These are phyloP conservation scores for Solidago caesia DNA, from an alignment of 129 eudicot species.

Conservation along the genomic window DNA sequence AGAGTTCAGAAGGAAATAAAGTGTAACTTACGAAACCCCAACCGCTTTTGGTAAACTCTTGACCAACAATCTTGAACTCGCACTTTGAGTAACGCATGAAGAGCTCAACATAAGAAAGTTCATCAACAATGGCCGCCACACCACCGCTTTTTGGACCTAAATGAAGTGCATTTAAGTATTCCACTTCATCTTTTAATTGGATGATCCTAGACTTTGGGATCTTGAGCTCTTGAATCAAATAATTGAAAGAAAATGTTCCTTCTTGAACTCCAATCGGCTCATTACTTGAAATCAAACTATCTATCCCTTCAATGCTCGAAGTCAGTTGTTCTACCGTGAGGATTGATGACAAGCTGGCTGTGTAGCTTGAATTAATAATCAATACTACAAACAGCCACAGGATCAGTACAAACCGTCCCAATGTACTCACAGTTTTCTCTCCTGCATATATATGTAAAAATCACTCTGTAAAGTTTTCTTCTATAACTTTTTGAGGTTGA, in stretches of 20 bases:
- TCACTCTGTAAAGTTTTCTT: not conserved
- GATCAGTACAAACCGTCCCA: slow-evolving; percentile 9
- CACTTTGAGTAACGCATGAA: slow-evolving; percentile 54
- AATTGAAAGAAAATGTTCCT: slow-evolving; percentile 58
- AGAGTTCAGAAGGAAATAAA: not conserved
- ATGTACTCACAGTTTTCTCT: not conserved
- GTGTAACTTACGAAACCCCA: slow-evolving; percentile 12
- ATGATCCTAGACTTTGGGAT: slow-evolving; percentile 48
- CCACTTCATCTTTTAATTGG: slow-evolving; percentile 42
- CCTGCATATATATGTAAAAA: slow-evolving; percentile 5
- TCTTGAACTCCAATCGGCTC: slow-evolving; percentile 77
- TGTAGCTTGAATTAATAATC: slow-evolving; percentile 64
- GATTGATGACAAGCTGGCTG: slow-evolving; percentile 79
- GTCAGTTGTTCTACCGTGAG: slow-evolving; percentile 66
- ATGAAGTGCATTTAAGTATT: slow-evolving; percentile 42
- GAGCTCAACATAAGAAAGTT: slow-evolving; percentile 64
- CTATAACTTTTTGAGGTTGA: not conserved
- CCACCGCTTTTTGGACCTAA: slow-evolving; percentile 63
- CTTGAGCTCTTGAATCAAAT: slow-evolving; percentile 49
- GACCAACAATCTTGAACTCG: slow-evolving; percentile 28
- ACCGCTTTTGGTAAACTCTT: slow-evolving; percentile 2
- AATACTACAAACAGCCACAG: slow-evolving; percentile 10
- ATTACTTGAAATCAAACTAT: slow-evolving; percentile 48
- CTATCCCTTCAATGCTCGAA: slow-evolving; percentile 54
- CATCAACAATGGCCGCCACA: slow-evolving; percentile 68